These are phyloP conservation scores for Cornus suecica DNA, from an alignment of 148 eudicot genomes.

Conservation along the genomic window DNA sequence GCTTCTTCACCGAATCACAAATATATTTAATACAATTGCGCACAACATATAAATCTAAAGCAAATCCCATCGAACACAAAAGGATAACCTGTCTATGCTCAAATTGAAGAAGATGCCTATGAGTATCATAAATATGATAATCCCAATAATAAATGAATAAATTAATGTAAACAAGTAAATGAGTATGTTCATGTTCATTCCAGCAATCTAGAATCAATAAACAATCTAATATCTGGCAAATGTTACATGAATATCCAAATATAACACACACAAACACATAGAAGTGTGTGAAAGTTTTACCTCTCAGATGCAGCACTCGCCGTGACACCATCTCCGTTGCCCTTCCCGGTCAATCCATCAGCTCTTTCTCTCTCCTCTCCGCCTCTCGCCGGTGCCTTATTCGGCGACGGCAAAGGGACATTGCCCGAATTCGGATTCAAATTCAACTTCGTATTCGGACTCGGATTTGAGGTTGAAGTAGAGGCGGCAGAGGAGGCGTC, in stretches of 20 bases:
- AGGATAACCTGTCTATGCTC: too few species aligned
- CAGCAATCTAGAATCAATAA: not conserved
- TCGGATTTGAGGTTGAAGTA: too few species aligned
- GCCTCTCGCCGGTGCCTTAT: conserved; percentile 1
- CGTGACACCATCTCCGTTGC: conserved; percentile 9
- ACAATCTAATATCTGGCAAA: not conserved
- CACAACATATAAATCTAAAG: too few species aligned
- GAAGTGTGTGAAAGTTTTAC: not conserved
- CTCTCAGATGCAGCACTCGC: not conserved
- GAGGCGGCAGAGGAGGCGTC: not conserved
- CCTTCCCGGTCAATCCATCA: not conserved
- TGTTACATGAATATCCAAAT: not conserved
- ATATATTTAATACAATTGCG: too few species aligned
- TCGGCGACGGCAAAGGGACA: conserved; percentile 48
- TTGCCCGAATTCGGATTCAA: not conserved
- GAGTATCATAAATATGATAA: not conserved
- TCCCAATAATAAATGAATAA: not conserved
- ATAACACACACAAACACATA: not conserved
- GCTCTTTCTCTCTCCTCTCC: conserved; percentile 26
- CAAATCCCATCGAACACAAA: too few species aligned
- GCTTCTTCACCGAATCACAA: too few species aligned
- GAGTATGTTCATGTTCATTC: not conserved
- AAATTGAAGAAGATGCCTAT: not conserved
- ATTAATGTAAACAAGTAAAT: not conserved
- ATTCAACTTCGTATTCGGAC: too few species aligned